Evolutionary conservation across 805 yeast species (phyloP), one percentile per base, ranked within the genome.

Genomic region (Scheffersomyces ergatensis): DNA sequence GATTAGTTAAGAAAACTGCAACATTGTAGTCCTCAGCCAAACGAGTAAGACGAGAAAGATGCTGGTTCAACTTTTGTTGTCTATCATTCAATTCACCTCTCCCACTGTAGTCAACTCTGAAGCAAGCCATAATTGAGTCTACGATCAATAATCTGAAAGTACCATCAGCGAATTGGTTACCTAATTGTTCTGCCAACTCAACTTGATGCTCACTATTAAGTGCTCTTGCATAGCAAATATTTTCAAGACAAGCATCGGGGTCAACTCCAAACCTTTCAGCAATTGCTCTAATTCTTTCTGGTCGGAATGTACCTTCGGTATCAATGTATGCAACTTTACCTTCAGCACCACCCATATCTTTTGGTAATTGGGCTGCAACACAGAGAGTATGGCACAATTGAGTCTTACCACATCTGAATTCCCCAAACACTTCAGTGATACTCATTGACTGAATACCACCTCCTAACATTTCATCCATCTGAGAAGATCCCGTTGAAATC

Each of bases 281-380:
- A 33, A 49, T 49, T 2, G 50, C 29, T 27, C 40, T 43, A 17
- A 49, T 46, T 37, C 53, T 40, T 29, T 49, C 50, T 1, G 53
- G 53, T 40, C 53, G 36, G 33, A 49, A 49, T 4, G 53, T 49
- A 19, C 53, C 53, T 34, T 49, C 53, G 1, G 53, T 49, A 33
- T 49, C 53, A 14, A 49, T 47, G 29, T 40, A 49, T 14, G 48
- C 50, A 17, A 47, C 50, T 24, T 48, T 44, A 7, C 53, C 53
- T 38, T 49, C 53, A n/a, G 42, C 50, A 15, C 53, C 53, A 16
- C 53, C 53, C 44, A 47, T 38, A 13, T 44, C 48, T 18, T 33
- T 36, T 14, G 53, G 53, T 14, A 49, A 31, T 43, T 49, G 53
- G 12, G 49, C 50, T 13, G 53, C 30, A 6, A 49, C 53, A 33